These are phyloP conservation scores for Rutstroemia sydowiana DNA, from an alignment of 2,329 filamentous ascomycete species.

Conservation along the genomic window DNA sequence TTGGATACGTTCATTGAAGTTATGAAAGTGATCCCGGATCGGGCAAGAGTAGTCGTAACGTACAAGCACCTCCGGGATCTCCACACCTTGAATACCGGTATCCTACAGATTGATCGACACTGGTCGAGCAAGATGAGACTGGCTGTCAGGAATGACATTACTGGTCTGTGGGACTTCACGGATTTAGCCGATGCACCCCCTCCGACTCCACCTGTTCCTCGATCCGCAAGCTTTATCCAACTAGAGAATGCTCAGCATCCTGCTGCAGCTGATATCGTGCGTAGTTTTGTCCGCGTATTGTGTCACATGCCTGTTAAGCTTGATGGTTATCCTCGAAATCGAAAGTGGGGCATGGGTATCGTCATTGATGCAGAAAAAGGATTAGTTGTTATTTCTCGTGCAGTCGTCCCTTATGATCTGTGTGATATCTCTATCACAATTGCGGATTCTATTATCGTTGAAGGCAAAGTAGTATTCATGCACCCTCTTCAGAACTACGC, in stretches of 20 bases:
- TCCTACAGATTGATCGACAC: constrained; percentile 88
- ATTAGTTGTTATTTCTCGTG: constrained; percentile 85
- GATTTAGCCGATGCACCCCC: constrained; percentile 78
- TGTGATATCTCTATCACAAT: constrained; percentile 96
- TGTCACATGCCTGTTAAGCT: constrained; percentile 93
- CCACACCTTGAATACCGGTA: constrained; percentile 87
- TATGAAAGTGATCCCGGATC: constrained; percentile 77
- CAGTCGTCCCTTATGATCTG: constrained; percentile 91
- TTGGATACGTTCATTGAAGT: constrained; percentile 85
- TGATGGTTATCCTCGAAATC: constrained; percentile 92
- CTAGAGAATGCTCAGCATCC: constrained; percentile 82
- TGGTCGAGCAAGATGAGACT: constrained; percentile 95
- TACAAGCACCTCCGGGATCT: constrained; percentile 94
- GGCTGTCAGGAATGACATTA: constrained; percentile 80
- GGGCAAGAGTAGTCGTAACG: constrained; percentile 79
- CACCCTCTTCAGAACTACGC: constrained; percentile 96
- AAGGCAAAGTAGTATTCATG: constrained; percentile 90
- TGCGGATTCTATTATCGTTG: constrained; percentile 90
- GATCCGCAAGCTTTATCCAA: constrained; percentile 84
- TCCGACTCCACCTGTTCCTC: constrained; percentile 60
- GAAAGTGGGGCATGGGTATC: constrained; percentile 90
- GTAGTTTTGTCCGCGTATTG: constrained; percentile 88
- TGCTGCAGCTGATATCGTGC: constrained; percentile 85
- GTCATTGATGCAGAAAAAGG: constrained; percentile 98
- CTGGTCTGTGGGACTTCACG: constrained; percentile 90